Percentiles rank a stretch among this genome's conserved stretches.
Conservation (phyloP, 1,139 yeast species). For the Pichia sp. region DNA sequence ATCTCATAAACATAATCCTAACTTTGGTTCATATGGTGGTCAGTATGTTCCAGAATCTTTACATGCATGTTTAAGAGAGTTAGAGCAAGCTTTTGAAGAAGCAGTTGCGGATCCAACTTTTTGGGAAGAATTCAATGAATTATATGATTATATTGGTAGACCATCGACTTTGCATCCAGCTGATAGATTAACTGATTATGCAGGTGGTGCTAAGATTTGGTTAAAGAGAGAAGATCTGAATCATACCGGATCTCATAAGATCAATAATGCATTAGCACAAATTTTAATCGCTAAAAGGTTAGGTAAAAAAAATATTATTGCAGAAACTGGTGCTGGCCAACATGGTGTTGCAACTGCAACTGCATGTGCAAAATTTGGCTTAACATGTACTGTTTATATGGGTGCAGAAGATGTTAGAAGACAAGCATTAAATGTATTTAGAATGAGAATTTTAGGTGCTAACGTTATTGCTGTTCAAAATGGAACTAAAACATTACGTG, state of each 20-base stretch:
- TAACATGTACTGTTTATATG: conserved; percentile 95
- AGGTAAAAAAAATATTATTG: conserved; percentile 86
- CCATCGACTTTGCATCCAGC: conserved; percentile 92
- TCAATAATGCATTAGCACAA: conserved; percentile 94
- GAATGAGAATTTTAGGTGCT: conserved; percentile 96
- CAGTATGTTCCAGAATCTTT: conserved; percentile 97
- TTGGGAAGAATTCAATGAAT: conserved; percentile 85
- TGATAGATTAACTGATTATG: conserved; percentile 77
- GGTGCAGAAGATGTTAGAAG: conserved; percentile 99
- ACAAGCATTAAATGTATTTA: conserved; percentile 94
- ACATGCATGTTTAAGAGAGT: conserved; percentile 82
- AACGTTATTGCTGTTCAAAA: conserved; percentile 86
- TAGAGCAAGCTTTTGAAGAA: conserved; percentile 78
- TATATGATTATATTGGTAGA: conserved; percentile 89
- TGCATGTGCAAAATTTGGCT: conserved; percentile 95
- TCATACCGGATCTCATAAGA: conserved; percentile 97
- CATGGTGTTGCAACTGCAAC: conserved; percentile 99
- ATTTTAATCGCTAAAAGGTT: conserved; percentile 84
- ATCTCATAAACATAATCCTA: conserved; percentile 52
- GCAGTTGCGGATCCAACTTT: conserved; percentile 84
- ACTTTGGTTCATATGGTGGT: conserved; percentile 96
- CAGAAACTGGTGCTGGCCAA: conserved; percentile 99
- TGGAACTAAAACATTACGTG: conserved; percentile 94
- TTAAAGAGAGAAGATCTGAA: conserved; percentile 95
- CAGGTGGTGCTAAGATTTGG: conserved; percentile 98